Evolutionary conservation across 306 rosid genomes (phyloP).

Genomic region (Lathyrus sativus): DNA sequence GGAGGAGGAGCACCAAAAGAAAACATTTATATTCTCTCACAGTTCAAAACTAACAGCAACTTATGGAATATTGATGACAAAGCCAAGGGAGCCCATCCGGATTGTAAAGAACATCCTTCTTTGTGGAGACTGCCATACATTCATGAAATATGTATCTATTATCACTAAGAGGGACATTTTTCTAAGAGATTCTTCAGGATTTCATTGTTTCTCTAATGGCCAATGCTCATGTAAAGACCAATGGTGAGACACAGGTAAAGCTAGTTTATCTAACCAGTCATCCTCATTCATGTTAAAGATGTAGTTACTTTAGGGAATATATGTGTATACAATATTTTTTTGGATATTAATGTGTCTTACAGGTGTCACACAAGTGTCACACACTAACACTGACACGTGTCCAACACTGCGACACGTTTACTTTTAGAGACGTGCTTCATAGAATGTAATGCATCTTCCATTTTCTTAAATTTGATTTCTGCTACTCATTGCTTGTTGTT

Average conservation of each 20-base stretch:
- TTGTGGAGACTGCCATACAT: constrained; percentile 88
- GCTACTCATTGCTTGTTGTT: no score
- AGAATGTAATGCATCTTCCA: no score
- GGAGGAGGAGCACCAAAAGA: constrained; percentile 84
- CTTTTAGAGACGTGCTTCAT: no score
- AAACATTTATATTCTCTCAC: constrained; percentile 69
- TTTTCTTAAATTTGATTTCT: no score
- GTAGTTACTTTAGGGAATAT: constrained; percentile 28
- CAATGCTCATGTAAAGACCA: constrained; percentile 80
- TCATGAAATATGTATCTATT: constrained; percentile 71
- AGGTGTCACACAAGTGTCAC: no score
- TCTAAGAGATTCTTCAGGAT: constrained; percentile 78
- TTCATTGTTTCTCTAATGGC: constrained; percentile 79
- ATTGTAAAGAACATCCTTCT: constrained; percentile 74
- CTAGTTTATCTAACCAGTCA: constrained; percentile 13
- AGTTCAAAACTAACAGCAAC: constrained; percentile 73
- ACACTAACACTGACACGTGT: no score
- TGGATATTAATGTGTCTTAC: no score
- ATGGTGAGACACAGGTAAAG: constrained; percentile 48
- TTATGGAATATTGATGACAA: constrained; percentile 66
- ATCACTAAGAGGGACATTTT: constrained; percentile 63
- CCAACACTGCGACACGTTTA: no score
- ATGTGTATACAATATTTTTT: neutral
- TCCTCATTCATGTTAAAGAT: constrained; percentile 3
- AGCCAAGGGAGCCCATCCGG: constrained; percentile 65